These are phyloP conservation scores for Aschersonia sp. DNA, from an alignment of 2,329 filamentous ascomycete species.

Conservation along the genomic window DNA sequence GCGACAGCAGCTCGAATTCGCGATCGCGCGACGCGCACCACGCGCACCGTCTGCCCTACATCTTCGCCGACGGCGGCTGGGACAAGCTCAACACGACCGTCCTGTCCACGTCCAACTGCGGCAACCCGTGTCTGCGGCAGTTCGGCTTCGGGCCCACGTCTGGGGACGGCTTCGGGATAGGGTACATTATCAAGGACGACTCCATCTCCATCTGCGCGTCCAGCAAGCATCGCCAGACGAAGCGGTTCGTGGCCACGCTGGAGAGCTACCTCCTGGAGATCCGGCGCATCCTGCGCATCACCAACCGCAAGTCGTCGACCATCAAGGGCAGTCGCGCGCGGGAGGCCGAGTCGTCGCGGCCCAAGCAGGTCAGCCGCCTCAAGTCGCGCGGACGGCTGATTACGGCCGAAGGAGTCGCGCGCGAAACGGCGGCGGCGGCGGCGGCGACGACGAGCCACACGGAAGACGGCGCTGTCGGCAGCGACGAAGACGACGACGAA, in stretches of 20 bases:
- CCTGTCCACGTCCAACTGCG: conserved; percentile 94
- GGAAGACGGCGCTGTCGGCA: conserved; percentile 48
- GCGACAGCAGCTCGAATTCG: conserved; percentile 37
- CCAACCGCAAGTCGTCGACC: conserved; percentile 29
- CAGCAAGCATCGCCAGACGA: conserved; percentile 87
- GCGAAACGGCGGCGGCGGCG: conserved; percentile 23
- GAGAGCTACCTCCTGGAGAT: conserved; percentile 89
- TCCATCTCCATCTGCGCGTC: conserved; percentile 81
- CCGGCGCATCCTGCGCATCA: conserved; percentile 64
- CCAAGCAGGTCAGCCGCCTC: conserved; percentile 29
- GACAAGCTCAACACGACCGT: conserved; percentile 92
- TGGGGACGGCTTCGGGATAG: conserved; percentile 89
- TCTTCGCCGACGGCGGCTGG: conserved; percentile 85
- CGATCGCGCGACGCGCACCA: conserved; percentile 24
- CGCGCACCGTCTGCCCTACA: conserved; percentile 45
- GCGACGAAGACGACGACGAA: conserved; percentile 69
- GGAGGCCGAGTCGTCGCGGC: conserved; percentile 30
- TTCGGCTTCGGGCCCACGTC: conserved; percentile 95
- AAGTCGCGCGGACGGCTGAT: conserved; percentile 66
- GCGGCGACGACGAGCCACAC: conserved; percentile 28
- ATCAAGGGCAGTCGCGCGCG: conserved; percentile 34
- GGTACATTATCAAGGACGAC: conserved; percentile 83
- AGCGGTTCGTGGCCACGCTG: conserved; percentile 74
- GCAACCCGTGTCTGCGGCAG: conserved; percentile 84
- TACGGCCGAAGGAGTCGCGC: conserved; percentile 31